These are phyloP conservation scores for Gracilaria caudata DNA, from an alignment of 23 red algal genomes.

Conservation along the genomic window DNA sequence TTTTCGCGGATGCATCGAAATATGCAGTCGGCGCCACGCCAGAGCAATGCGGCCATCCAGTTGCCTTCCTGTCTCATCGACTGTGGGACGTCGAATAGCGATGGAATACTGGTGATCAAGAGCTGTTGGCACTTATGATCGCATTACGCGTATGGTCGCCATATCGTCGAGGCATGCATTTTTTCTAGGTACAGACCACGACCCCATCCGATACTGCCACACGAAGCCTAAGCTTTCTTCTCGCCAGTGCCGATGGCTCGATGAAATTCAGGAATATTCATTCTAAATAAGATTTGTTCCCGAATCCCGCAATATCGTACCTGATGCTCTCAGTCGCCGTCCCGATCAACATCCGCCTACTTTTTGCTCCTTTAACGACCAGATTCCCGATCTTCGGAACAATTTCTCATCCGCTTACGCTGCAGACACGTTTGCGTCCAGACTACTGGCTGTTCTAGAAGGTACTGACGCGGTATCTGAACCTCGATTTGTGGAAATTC, in stretches of 20 bases:
- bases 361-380: background rate
- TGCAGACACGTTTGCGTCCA: background rate
- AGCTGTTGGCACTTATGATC: conserved; percentile 2
- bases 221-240: conserved; percentile 24
- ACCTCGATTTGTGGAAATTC: background rate
- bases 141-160: conserved; percentile 7
- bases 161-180: background rate
- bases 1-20: conserved; percentile 14
- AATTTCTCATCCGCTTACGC: background rate
- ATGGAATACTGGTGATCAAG: conserved; percentile 37
- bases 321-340: conserved; percentile 23
- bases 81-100: background rate
- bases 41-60: background rate
- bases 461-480: background rate
- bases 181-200: conserved; percentile 14
- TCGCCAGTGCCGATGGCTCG: conserved; percentile 9
- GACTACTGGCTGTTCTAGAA: background rate
- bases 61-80: background rate
- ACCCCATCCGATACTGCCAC: conserved; percentile 35
- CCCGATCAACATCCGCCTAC: background rate
- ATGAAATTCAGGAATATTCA: conserved; percentile 23
- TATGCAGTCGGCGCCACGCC: conserved; percentile 28
- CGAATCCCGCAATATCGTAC: background rate
- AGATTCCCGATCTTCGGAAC: background rate
- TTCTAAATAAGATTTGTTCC: conserved; percentile 1